A percentile compares a stretch with the other conserved stretches of the same genome.
These are phyloP conservation scores for Pistacia integerrima DNA, from an alignment of 345 rosid species.

Conservation along the genomic window DNA sequence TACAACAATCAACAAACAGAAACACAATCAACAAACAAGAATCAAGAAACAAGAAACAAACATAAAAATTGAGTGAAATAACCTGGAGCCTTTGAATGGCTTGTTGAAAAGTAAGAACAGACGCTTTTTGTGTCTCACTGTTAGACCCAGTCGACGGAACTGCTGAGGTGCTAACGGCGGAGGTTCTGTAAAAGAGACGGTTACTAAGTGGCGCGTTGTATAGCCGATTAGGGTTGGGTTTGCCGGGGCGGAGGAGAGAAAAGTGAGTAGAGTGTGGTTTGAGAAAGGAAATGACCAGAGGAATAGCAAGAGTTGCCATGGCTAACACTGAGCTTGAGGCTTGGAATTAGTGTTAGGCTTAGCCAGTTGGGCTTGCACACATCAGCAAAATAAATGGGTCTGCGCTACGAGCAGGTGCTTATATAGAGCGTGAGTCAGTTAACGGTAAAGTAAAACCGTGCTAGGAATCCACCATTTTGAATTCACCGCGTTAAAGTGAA, in stretches of 20 bases:
- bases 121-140: constrained; percentile 27
- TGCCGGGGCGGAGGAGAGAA: constrained; percentile 35
- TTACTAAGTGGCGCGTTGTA: constrained; percentile 22
- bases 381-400: background rate
- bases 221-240: constrained; percentile 28
- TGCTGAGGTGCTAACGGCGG: constrained; percentile 43
- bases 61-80: background rate
- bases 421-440: too few relatives aligned
- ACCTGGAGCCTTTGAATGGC: constrained; percentile 97
- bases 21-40: background rate
- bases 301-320: constrained; percentile 65
- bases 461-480: too few relatives aligned
- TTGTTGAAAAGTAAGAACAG: constrained; percentile 78
- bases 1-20: background rate
- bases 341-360: constrained; percentile 9
- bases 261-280: constrained; percentile 45
- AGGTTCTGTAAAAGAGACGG: constrained; percentile 34
- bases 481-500: too few relatives aligned
- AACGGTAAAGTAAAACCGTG: too few relatives aligned
- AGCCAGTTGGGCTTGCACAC: background rate
- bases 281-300: constrained; percentile 63
- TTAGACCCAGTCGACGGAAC: constrained; percentile 39
- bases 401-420: background rate
- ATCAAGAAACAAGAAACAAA: background rate
- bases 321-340: constrained; percentile 6